Percentiles rank a stretch among this genome's conserved stretches.
phyloP scores from a whole-genome alignment of 2,329 filamentous ascomycete species.

The Fusarium sp. region DNA sequence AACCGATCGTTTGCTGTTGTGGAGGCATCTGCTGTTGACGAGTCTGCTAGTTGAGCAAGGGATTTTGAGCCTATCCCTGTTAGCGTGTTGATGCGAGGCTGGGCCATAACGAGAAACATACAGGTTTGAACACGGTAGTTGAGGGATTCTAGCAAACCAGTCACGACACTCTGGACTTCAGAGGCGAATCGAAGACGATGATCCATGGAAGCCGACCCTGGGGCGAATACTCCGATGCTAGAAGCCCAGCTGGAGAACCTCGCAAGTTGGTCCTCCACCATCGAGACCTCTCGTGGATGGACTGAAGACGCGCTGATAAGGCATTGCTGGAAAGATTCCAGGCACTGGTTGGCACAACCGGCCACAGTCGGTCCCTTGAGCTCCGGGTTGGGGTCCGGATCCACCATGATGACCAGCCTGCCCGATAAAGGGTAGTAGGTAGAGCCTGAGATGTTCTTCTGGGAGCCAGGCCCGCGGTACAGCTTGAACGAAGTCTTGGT shows the following conservation, averaged over 20 bases:
- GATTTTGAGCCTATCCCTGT: background rate
- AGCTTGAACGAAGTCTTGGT: background rate
- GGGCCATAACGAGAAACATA: background rate
- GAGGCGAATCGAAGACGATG: conserved; percentile 21
- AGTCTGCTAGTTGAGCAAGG: background rate
- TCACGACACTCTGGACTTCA: conserved; percentile 19
- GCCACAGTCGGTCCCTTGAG: background rate
- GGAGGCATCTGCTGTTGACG: background rate
- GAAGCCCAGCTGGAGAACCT: conserved; percentile 30
- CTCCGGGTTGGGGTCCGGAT: background rate
- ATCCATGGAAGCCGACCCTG: conserved; percentile 21
- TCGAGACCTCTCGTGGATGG: background rate
- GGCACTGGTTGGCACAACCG: background rate
- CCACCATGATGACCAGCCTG: background rate
- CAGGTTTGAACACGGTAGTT: conserved; percentile 5
- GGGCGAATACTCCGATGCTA: conserved; percentile 22
- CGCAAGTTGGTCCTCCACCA: conserved; percentile 34
- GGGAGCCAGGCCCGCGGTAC: background rate
- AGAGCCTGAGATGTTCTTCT: background rate
- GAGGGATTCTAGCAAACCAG: conserved; percentile 26
- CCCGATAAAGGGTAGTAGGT: background rate
- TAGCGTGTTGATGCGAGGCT: background rate
- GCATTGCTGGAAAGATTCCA: background rate
- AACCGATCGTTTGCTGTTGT: background rate
- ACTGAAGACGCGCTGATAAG: background rate